A percentile compares a stretch with the other conserved stretches of the same genome.
Conservation (phyloP, 1,284 basidiomycete species). For the Cryptococcus wingfieldii region DNA sequence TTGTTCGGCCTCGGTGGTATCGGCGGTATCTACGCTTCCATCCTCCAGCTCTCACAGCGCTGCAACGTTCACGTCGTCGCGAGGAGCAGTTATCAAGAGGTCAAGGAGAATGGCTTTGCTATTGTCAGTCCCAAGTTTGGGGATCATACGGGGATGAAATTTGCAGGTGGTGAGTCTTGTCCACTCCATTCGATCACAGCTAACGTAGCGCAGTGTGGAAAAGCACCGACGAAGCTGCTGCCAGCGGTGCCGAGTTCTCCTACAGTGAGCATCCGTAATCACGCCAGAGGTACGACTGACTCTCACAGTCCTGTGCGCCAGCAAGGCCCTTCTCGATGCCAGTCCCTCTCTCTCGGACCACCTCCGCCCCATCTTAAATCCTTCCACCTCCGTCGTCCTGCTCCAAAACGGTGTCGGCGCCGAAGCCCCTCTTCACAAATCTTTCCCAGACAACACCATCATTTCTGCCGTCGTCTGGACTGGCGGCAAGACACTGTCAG, state of each 20-base stretch:
- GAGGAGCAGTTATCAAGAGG: constrained; percentile 49
- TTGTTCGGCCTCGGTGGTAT: constrained; percentile 50
- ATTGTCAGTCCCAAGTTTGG: constrained; percentile 45
- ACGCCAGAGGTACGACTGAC: neutral
- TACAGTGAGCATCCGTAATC: constrained; percentile 23
- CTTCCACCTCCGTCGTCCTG: constrained; percentile 49
- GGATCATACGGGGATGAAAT: constrained; percentile 31
- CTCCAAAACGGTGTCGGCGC: constrained; percentile 54
- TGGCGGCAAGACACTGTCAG: constrained; percentile 42
- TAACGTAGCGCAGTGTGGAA: constrained; percentile 30
- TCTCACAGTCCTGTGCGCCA: constrained; percentile 39
- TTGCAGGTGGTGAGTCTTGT: constrained; percentile 40
- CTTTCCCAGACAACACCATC: constrained; percentile 49
- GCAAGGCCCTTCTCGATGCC: constrained; percentile 48
- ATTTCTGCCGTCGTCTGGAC: constrained; percentile 53
- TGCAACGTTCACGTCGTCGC: constrained; percentile 51
- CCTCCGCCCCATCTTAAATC: constrained; percentile 36
- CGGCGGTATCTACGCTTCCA: constrained; percentile 52
- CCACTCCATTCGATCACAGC: neutral
- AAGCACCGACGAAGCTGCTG: constrained; percentile 41
- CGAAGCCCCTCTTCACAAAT: constrained; percentile 49
- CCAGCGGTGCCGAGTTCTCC: constrained; percentile 34
- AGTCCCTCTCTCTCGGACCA: constrained; percentile 42
- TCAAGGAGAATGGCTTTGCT: constrained; percentile 43
- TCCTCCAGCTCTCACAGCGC: constrained; percentile 44